Percentiles rank a stretch among this genome's conserved stretches.
Conservation (phyloP, 2,329 filamentous ascomycete genomes). For the Fusarium palustre region DNA sequence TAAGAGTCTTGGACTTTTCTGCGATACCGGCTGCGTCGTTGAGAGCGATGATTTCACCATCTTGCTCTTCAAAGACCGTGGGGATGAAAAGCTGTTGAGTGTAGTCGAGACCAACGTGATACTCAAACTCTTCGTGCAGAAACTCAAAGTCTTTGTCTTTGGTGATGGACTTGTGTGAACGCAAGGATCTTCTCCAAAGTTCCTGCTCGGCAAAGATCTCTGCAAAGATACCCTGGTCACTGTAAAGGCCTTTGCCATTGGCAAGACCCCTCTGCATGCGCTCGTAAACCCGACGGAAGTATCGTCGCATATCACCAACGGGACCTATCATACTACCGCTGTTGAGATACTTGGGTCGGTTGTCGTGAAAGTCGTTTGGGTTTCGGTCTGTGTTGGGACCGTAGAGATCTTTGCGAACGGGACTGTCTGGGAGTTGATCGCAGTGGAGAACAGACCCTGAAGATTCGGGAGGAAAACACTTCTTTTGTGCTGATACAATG, state of each 20-base stretch:
- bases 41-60: conserved; percentile 30
- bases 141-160: neutral
- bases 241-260: conserved; percentile 21
- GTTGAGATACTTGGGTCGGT: conserved; percentile 46
- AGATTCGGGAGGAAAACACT: conserved; percentile 27
- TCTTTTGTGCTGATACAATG: conserved; percentile 38
- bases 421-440: conserved; percentile 32
- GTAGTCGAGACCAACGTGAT: conserved; percentile 41
- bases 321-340: conserved; percentile 48
- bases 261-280: conserved; percentile 32
- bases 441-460: conserved; percentile 36
- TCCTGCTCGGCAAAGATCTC: conserved; percentile 48
- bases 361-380: neutral
- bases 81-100: conserved; percentile 33
- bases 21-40: conserved; percentile 25
- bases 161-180: fast-evolving
- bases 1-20: conserved; percentile 1
- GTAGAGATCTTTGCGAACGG: conserved; percentile 33
- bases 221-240: conserved; percentile 48
- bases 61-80: conserved; percentile 36
- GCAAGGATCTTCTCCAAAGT: conserved; percentile 28
- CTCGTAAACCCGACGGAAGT: conserved; percentile 39
- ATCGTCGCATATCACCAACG: conserved; percentile 37
- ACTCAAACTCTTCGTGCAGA: conserved; percentile 33
- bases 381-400: conserved; percentile 32